Conservation (phyloP, 441 rosid species). For the Eruca vesicaria region DNA sequence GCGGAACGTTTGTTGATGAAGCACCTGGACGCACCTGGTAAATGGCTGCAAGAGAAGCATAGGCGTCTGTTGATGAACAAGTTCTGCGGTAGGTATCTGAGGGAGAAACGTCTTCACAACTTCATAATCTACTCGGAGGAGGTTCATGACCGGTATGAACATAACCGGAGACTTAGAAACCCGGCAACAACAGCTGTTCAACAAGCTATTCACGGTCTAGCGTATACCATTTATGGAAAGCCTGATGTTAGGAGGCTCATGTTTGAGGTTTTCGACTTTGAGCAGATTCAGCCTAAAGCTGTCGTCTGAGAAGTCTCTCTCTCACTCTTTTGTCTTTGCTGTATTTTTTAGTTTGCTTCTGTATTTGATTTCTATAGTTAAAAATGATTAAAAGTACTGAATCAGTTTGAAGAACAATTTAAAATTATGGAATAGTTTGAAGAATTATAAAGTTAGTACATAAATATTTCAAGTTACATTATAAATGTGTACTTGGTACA, state of each 20-base stretch:
- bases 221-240: conserved; percentile 77
- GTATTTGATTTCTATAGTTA: neutral
- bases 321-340: neutral
- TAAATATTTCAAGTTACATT: no score
- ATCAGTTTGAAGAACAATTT: no score
- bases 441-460: no score
- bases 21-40: conserved; percentile 92
- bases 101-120: conserved; percentile 77
- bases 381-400: no score
- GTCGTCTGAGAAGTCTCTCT: conserved; percentile 46
- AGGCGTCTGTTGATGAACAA: conserved; percentile 87
- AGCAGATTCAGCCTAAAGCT: conserved; percentile 86
- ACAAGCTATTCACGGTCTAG: conserved; percentile 87
- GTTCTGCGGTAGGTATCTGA: conserved; percentile 77
- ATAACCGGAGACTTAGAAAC: conserved; percentile 76
- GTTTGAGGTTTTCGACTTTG: conserved; percentile 95
- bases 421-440: no score
- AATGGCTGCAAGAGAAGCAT: conserved; percentile 88
- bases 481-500: no score
- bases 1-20: conserved; percentile 91
- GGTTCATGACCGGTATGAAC: conserved; percentile 77
- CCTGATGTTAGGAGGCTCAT: conserved; percentile 86
- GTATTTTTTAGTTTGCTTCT: conserved; percentile 13
- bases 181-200: conserved; percentile 82
- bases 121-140: conserved; percentile 60